Evolutionary conservation across 1,139 yeast species (phyloP).

Genomic region (Lodderomyces margitis): DNA sequence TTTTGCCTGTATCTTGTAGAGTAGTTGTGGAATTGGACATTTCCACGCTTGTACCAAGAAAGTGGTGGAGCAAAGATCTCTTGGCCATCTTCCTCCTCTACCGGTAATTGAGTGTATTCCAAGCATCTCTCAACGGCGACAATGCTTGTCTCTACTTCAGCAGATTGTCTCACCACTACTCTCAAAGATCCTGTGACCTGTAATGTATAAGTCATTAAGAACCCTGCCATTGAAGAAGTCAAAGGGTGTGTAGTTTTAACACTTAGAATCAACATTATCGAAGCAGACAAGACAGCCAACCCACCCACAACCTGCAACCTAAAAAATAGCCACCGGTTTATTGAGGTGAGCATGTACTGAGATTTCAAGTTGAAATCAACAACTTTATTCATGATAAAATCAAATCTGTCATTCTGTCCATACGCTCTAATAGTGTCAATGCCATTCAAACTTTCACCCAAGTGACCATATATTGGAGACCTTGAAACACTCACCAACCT

Average conservation of each 20-base stretch:
- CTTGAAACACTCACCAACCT: constrained; percentile 28
- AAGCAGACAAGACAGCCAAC: constrained; percentile 25
- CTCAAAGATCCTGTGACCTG: constrained; percentile 27
- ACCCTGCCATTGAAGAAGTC: constrained; percentile 32
- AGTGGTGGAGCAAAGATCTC: constrained; percentile 19
- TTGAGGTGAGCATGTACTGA: constrained; percentile 47
- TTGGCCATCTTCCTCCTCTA: constrained; percentile 26
- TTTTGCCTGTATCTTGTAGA: constrained; percentile 30
- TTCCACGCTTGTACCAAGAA: constrained; percentile 29
- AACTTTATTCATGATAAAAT: constrained; percentile 53
- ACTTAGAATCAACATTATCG: constrained; percentile 23
- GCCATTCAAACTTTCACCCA: constrained; percentile 62
- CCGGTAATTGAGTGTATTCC: constrained; percentile 28
- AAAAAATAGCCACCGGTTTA: constrained; percentile 34
- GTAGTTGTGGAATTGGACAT: constrained; percentile 26
- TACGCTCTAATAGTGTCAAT: constrained; percentile 61
- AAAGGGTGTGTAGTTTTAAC: constrained; percentile 21
- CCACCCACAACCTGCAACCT: constrained; percentile 32
- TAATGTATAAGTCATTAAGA: constrained; percentile 34
- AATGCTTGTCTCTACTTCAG: constrained; percentile 30
- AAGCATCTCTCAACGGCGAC: constrained; percentile 33
- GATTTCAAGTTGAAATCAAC: constrained; percentile 65
- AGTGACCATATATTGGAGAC: constrained; percentile 63
- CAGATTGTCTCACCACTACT: constrained; percentile 29
- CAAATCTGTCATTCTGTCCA: constrained; percentile 51